These are phyloP conservation scores for Apiotrichum sp. DNA, from an alignment of 1,284 basidiomycete genomes.

Conservation along the genomic window DNA sequence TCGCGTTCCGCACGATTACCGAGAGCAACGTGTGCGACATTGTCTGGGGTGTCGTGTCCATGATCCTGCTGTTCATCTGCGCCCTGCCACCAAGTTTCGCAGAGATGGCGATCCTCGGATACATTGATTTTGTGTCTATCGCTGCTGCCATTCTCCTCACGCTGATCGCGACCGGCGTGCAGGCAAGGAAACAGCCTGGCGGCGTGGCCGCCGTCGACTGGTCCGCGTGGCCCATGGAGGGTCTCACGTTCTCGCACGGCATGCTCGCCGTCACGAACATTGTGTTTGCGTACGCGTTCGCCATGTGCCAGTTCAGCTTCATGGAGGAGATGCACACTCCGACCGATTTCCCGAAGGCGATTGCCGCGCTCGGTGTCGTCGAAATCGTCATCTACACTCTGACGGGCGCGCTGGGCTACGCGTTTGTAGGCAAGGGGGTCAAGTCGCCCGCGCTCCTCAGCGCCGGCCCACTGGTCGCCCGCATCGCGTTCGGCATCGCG, in stretches of 20 bases:
- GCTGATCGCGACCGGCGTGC: slow-evolving; percentile 32
- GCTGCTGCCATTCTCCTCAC: slow-evolving; percentile 25
- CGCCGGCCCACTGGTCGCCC: slow-evolving; percentile 8
- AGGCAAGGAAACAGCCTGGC: slow-evolving; percentile 1
- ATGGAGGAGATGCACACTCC: slow-evolving; percentile 19
- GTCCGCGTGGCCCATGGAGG: slow-evolving; percentile 26
- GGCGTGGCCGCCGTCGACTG: slow-evolving; percentile 27
- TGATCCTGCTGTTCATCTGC: slow-evolving; percentile 12
- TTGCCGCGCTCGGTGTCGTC: slow-evolving; percentile 28
- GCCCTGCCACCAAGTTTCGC: slow-evolving; percentile 14
- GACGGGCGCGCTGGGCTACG: slow-evolving; percentile 27
- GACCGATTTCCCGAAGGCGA: slow-evolving; percentile 24
- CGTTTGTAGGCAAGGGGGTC: slow-evolving; percentile 10
- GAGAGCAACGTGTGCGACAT: slow-evolving; percentile 5
- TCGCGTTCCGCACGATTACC: slow-evolving; percentile 12
- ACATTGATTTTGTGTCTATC: slow-evolving; percentile 36
- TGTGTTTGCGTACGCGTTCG: slow-evolving; percentile 29
- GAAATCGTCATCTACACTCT: slow-evolving; percentile 24
- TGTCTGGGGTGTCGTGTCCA: slow-evolving; percentile 11
- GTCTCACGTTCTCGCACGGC: slow-evolving; percentile 24
- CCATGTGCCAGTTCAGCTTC: slow-evolving; percentile 17
- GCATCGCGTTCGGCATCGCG: slow-evolving; percentile 13
- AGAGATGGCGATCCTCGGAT: slow-evolving; percentile 32
- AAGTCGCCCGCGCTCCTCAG: slow-evolving; percentile 10
- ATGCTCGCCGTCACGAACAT: slow-evolving; percentile 34